Base-by-base conservation (phyloP, 1,139 yeast genomes). In the Debaryomyces psychrophilus region DNA sequence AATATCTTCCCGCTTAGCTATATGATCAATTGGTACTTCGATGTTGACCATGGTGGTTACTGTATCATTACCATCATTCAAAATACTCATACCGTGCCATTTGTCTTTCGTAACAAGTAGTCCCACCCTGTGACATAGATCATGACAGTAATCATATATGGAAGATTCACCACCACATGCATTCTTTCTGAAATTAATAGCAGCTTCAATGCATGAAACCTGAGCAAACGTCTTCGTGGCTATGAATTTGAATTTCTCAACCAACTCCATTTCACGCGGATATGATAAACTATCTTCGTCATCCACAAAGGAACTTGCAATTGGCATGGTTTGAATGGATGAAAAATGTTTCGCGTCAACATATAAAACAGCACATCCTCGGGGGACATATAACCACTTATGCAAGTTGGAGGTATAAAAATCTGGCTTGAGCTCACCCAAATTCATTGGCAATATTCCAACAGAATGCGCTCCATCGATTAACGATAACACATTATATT, bases 391-490 rank as follows among this genome's bases (percentile, higher is more conserved):
- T 39, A 73, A 68, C 92, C 92, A 86, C 59, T 87, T 87, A 69
- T 87, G 92, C 28, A 85, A 66, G 57, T 85, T 86, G 34, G 86
- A 67, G 12, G 79, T 74, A 56, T 74, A 79, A 58, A 83, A 85
- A 57, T 85, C 90, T 0, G 92, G 89, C 44, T 71, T 59, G 17
- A 79, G 64, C 1, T 60, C 56, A 2, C 41, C 35, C 43, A 85
- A 58, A 47, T 79, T 71, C 18, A 84, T 53, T 2, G 77, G 77
- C 8, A 82, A 56, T 44, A 81, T 64, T 0, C 93, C 93, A 31
- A 81, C 70, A 1, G 82, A 79, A 59, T 87, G 93, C 2, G 93
- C 90, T 9, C 86, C 93, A 59, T 87, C 95, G 27, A 87, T 73
- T 37, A 83, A 63, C 2, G 89, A 80, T 38, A 83, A 54, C 5